Evolutionary conservation across 2,329 filamentous ascomycete species (phyloP).

Genomic region (Akanthomyces lecanii): DNA sequence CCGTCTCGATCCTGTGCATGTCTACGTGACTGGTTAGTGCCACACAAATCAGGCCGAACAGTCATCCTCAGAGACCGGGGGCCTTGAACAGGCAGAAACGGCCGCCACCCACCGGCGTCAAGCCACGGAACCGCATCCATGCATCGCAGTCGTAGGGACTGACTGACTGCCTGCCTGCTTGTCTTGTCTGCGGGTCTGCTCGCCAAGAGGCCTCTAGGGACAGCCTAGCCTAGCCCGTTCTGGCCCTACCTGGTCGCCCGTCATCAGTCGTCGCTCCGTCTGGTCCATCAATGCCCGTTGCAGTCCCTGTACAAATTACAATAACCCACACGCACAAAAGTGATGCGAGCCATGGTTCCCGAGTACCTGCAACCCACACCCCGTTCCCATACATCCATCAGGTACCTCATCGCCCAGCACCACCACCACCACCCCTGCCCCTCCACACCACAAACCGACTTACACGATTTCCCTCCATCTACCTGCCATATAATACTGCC

Average conservation of each 20-base stretch:
- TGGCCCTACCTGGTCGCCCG: no score
- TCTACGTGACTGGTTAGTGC: no score
- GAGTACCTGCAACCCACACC: neutral
- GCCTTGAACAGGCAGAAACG: constrained; percentile 6
- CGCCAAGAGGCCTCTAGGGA: neutral
- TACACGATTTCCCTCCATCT: constrained; percentile 1
- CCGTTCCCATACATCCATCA: no score
- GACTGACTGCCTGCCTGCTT: no score
- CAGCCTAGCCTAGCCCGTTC: neutral
- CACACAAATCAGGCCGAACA: neutral
- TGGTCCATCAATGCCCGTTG: neutral
- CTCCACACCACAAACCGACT: neutral
- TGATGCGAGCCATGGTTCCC: no score
- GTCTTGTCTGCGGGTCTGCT: no score
- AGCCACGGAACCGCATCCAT: neutral
- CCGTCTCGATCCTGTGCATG: no score
- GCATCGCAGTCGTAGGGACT: no score
- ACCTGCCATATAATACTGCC: neutral
- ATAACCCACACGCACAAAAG: no score
- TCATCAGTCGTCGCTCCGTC: neutral
- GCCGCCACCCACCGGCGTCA: neutral
- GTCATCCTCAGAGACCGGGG: neutral
- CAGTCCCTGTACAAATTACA: no score
- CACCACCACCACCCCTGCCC: no score
- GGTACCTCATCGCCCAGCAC: no score